These are phyloP conservation scores for Herpetospermum pedunculosum DNA, from an alignment of 306 rosid genomes.

Conservation along the genomic window DNA sequence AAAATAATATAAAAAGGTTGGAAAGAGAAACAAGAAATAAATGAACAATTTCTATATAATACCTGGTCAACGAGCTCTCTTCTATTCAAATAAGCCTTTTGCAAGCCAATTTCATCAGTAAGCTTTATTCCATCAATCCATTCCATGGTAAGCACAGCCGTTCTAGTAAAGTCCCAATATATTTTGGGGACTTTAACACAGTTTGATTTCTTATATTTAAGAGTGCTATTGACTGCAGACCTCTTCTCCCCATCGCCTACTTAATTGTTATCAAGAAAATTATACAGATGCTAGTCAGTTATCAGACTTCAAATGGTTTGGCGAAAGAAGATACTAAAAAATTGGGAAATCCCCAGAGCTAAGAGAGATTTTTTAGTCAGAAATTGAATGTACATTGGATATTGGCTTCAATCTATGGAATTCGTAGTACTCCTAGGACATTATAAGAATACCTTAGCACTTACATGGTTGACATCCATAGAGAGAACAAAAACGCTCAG, in stretches of 20 bases:
- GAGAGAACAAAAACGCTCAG: slow-evolving; percentile 80
- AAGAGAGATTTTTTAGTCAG: not conserved
- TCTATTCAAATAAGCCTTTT: slow-evolving; percentile 58
- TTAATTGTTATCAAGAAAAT: not conserved
- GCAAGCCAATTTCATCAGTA: slow-evolving; percentile 60
- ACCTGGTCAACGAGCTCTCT: slow-evolving; percentile 88
- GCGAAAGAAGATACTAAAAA: not conserved
- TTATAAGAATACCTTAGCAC: slow-evolving; percentile 13
- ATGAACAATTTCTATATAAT: slow-evolving; percentile 6
- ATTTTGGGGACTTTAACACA: slow-evolving; percentile 80
- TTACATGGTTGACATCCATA: slow-evolving; percentile 54
- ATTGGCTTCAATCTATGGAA: not conserved
- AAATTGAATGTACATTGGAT: not conserved
- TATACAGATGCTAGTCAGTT: not conserved
- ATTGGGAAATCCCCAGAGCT: not conserved
- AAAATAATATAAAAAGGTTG: not conserved
- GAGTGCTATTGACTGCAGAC: slow-evolving; percentile 21
- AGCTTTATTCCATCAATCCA: slow-evolving; percentile 97
- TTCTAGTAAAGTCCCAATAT: slow-evolving; percentile 64
- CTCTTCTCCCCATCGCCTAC: slow-evolving; percentile 30
- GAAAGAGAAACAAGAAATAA: not conserved
- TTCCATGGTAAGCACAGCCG: slow-evolving; percentile 89
- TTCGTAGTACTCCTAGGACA: not conserved
- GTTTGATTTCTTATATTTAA: slow-evolving; percentile 17
- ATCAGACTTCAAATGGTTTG: not conserved